phyloP scores from a whole-genome alignment of 306 rosid species.

The Pyrus pyrifolia region DNA sequence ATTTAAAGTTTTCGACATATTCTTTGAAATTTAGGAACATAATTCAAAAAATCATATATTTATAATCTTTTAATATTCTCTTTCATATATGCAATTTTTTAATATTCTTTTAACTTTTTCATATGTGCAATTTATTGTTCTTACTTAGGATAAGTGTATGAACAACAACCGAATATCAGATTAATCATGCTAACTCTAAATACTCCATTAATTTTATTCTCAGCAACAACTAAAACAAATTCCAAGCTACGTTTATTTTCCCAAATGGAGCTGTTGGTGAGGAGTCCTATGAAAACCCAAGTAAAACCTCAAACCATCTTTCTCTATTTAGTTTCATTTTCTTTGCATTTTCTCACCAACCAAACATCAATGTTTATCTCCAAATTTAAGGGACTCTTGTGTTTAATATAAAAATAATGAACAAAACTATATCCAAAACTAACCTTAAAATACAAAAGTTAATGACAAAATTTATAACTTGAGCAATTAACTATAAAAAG shows the following conservation, averaged over 20 bases:
- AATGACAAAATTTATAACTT: too few relatives aligned
- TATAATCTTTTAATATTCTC: too few relatives aligned
- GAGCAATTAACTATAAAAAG: too few relatives aligned
- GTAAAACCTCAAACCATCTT: slow-evolving; percentile 13
- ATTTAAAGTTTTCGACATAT: too few relatives aligned
- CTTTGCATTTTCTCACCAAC: background rate
- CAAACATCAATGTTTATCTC: background rate
- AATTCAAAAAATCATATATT: too few relatives aligned
- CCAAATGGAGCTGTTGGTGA: slow-evolving; percentile 10
- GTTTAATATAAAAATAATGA: background rate
- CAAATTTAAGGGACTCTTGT: background rate
- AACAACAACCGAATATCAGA: background rate
- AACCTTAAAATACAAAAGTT: too few relatives aligned
- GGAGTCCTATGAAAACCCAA: slow-evolving; percentile 11
- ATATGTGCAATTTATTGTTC: background rate
- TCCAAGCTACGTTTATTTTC: background rate
- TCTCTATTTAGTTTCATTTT: background rate
- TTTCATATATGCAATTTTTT: too few relatives aligned
- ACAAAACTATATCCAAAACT: too few relatives aligned
- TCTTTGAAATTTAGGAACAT: too few relatives aligned
- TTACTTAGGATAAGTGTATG: too few relatives aligned
- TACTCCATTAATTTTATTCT: background rate
- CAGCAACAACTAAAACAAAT: slow-evolving; percentile 2
- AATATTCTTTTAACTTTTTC: too few relatives aligned
- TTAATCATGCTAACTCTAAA: background rate